Evolutionary conservation across 257 asterid genomes (phyloP).

Genomic region (Solanum gandarillasii): DNA sequence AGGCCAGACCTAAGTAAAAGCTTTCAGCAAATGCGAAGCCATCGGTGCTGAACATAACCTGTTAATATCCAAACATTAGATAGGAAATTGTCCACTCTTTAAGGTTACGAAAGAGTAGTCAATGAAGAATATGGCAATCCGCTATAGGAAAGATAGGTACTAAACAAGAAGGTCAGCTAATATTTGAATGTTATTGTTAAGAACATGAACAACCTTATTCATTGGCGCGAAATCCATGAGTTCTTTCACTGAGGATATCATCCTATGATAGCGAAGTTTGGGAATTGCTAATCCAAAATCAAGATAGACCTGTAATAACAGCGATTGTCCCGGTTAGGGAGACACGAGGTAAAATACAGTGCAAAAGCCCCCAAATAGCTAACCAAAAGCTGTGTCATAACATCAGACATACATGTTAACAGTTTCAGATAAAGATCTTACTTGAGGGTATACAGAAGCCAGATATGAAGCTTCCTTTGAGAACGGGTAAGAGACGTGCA

Average conservation of each 20-base stretch:
- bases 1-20: slow-evolving; percentile 58
- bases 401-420: neutral
- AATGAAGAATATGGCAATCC: neutral
- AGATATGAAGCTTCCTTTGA: slow-evolving; percentile 87
- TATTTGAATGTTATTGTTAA: neutral
- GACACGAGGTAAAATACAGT: neutral
- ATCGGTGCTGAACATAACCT: slow-evolving; percentile 98
- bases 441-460: slow-evolving; percentile 90
- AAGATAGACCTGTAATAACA: slow-evolving; percentile 55
- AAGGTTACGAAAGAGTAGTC: neutral
- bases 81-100: neutral
- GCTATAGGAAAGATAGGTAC: neutral
- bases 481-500: slow-evolving; percentile 89
- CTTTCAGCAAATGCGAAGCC: slow-evolving; percentile 77
- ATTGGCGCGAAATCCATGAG: slow-evolving; percentile 85
- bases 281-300: slow-evolving; percentile 97
- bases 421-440: slow-evolving; percentile 6
- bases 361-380: too few species aligned
- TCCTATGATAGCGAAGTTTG: slow-evolving; percentile 86
- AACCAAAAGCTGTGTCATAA: neutral
- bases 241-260: slow-evolving; percentile 83
- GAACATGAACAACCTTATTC: slow-evolving; percentile 43
- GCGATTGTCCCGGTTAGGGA: neutral
- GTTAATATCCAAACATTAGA: slow-evolving; percentile 13
- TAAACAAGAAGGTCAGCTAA: neutral